Evolutionary conservation across 2,329 filamentous ascomycete genomes (phyloP).

Genomic region (Fusarium mundagurra): DNA sequence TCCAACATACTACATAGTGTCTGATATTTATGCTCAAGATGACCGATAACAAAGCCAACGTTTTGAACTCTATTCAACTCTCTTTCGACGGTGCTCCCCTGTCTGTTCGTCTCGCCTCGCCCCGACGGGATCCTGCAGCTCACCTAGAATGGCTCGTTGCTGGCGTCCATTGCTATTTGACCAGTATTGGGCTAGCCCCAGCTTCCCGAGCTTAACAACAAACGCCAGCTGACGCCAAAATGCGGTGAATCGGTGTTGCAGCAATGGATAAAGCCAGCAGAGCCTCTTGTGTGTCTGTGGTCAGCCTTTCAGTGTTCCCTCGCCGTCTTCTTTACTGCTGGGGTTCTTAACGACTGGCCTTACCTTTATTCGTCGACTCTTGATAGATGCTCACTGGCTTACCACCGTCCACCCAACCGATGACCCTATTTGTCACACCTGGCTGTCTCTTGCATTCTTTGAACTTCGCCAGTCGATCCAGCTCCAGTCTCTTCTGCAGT

Average conservation of each 20-base stretch:
- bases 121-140: constrained; percentile 39
- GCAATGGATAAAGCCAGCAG: constrained; percentile 26
- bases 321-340: constrained; percentile 18
- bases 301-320: constrained; percentile 15
- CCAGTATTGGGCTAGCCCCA: constrained; percentile 32
- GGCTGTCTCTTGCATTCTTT: constrained; percentile 32
- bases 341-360: constrained; percentile 23
- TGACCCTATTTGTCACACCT: constrained; percentile 33
- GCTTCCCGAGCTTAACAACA: constrained; percentile 34
- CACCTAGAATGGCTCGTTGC: constrained; percentile 36
- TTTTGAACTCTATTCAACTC: background rate
- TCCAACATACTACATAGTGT: background rate
- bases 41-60: background rate
- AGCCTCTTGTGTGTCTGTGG: constrained; percentile 27
- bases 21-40: background rate
- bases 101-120: constrained; percentile 30
- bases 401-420: constrained; percentile 33
- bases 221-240: constrained; percentile 41
- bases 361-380: constrained; percentile 36
- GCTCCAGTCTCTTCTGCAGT: constrained; percentile 1
- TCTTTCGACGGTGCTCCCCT: constrained; percentile 19
- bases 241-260: constrained; percentile 42
- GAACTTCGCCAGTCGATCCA: constrained; percentile 25
- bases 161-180: constrained; percentile 29
- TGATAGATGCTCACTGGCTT: constrained; percentile 36